Base-by-base conservation (phyloP, 2,329 filamentous ascomycete species). In the Phialemoniopsis sp. region DNA sequence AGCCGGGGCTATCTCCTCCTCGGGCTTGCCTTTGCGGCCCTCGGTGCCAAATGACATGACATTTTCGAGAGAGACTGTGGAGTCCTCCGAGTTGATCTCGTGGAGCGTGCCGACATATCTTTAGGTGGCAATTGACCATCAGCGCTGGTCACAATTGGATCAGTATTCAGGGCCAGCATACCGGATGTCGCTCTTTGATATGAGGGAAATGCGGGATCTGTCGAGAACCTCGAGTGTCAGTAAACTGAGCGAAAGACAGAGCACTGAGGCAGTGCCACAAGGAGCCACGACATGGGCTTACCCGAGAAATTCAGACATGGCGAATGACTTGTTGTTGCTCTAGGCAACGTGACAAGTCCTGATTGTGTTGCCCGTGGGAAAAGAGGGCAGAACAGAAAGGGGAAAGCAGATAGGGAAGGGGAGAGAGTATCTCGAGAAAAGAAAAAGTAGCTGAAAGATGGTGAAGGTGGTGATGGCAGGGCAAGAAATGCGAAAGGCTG, bases 31-130 rank as follows among this genome's bases (percentile, higher is more conserved):
- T 58, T 84, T 85, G 49, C 93, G 87, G 41, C 89, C 90, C 70
- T 98, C 93, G 21, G 93, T 96, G 52, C 93, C 93, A 59, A 85
- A 94, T 4, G 91, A 97, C 47, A 83, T 80, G 61, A 98, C 93
- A 78, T 95, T 91, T 62, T 98, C 90, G 49, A 98, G 82, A 32
- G 93, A 94, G 57, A 98, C 94, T 49, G 93, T 97, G 34, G 91
- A 94, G 53, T 89, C 87, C 64, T 95, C 90, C 46, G 91, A 95
- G 67, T 96, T 96, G 78, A 98, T 98, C 64, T 96, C 88, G 69
- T 96, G 89, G 38, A 98, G 82, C 39, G 87, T 91, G 52, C 93
- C 93, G 58, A 95, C 88, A 71, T 97, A 97, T 67, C 90, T 96
- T 57, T 43, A 13, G 9, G 21, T 26, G 10, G 21, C 21, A 26